phyloP scores from a whole-genome alignment of 1,284 basidiomycete species.

The Rhizoctonia solani region DNA sequence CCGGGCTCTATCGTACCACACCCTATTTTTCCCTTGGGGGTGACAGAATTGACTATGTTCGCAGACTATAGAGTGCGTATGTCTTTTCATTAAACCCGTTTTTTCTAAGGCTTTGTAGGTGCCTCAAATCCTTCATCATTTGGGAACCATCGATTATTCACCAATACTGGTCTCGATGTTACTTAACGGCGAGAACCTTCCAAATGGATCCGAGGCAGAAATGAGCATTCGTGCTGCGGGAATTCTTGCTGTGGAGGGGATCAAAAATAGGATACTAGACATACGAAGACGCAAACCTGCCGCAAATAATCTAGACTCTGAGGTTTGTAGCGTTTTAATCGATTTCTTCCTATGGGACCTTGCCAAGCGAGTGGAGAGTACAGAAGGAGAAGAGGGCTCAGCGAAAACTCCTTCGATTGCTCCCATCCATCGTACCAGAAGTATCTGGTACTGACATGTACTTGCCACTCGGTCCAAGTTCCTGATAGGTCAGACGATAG shows the following conservation, averaged over 20 bases:
- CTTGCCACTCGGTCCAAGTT: no score
- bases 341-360: constrained; percentile 88
- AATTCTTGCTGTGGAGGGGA: constrained; percentile 73
- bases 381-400: constrained; percentile 52
- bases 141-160: constrained; percentile 71
- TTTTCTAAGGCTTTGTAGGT: constrained; percentile 43
- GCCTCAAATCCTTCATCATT: constrained; percentile 80
- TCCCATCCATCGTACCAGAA: constrained; percentile 66
- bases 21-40: constrained; percentile 69
- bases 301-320: constrained; percentile 41
- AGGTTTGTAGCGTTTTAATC: constrained; percentile 74
- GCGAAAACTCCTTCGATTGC: constrained; percentile 59
- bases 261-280: constrained; percentile 50
- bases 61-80: constrained; percentile 72
- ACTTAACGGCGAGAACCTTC: constrained; percentile 50
- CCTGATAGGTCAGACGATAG: no score
- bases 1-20: constrained; percentile 49
- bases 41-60: constrained; percentile 78
- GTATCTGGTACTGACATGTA: constrained; percentile 71
- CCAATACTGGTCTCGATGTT: constrained; percentile 57
- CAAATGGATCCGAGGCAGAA: constrained; percentile 64
- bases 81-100: background rate
- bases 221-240: constrained; percentile 72
- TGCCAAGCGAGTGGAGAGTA: constrained; percentile 69
- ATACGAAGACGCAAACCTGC: constrained; percentile 50